These are phyloP conservation scores for Penicilliopsis zonata DNA, from an alignment of 495 filamentous ascomycete species.

Conservation along the genomic window DNA sequence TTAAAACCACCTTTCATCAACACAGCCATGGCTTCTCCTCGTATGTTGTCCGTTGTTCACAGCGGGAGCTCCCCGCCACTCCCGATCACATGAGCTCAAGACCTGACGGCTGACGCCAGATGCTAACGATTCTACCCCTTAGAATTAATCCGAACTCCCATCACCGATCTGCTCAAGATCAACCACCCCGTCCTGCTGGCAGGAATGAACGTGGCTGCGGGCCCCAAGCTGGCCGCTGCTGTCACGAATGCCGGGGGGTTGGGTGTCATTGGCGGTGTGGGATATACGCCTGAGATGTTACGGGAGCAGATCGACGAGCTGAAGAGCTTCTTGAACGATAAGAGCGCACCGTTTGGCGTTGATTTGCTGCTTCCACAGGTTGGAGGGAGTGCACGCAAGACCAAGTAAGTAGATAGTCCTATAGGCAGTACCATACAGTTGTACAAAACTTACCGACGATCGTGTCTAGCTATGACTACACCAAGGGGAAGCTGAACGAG, in stretches of 20 bases:
- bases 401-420: constrained; percentile 52
- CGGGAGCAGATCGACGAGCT: constrained; percentile 88
- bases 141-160: constrained; percentile 79
- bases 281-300: constrained; percentile 96
- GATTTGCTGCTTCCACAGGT: constrained; percentile 92
- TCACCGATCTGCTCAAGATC: constrained; percentile 94
- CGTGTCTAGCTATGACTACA: constrained; percentile 84
- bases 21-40: constrained; percentile 66
- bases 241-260: constrained; percentile 96
- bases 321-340: constrained; percentile 79
- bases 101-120: constrained; percentile 1
- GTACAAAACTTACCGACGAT: constrained; percentile 12
- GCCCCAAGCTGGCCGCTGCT: constrained; percentile 90
- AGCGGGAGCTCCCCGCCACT: constrained; percentile 5
- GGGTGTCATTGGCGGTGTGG: constrained; percentile 92
- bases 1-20: constrained; percentile 1
- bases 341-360: constrained; percentile 97
- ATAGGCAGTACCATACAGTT: no score
- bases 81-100: constrained; percentile 9
- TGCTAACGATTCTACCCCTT: constrained; percentile 14
- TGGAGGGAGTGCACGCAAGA: constrained; percentile 85
- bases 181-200: constrained; percentile 92
- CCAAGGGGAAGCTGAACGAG: constrained; percentile 92
- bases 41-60: constrained; percentile 39
- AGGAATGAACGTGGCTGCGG: constrained; percentile 98